Base-by-base conservation (phyloP, 352 stramenopile species). In the Halophytophthora batemanensis region DNA sequence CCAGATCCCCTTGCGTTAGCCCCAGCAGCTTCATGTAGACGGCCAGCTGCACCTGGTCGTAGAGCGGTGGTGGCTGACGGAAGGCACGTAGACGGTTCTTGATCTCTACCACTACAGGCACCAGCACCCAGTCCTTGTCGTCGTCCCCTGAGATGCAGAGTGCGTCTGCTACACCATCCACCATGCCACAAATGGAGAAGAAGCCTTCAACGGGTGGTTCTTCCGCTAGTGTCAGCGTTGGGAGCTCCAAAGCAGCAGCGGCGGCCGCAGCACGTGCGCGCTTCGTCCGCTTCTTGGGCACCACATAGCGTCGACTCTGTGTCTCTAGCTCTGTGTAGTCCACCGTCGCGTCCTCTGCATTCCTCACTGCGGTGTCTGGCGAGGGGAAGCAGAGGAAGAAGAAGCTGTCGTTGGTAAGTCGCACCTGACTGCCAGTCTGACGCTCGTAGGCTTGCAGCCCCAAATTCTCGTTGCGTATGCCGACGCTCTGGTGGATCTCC, bases 21-120 rank as follows among this genome's bases (percentile, higher is more conserved):
- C 51, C 61, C 4, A 90, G 50, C 79, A 93, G 86, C 56, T 93
- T 93, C 61, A 93, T 82, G 55, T 93, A 93, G 18, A 93, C 66
- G 14, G 77, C 79, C 56, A 90, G 73, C 42, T 93, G 82, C 17
- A 93, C 80, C 23, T 85, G 69, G 46, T 93, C 82, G 47, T 90
- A 70, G 13, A 92, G 66, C 6, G 77, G 82, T 2, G 70, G 77
- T 4, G 74, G 78, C 8, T 76, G 58, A 6, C 69, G 68, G 43
- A 92, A 87, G 33, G 66, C 64, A 25, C 69, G 66, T 56, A 92
- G 53, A 15, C 82, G 77, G 58, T 90, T 92, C 56, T 92, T 92
- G 15, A 92, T 69, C 47, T 92, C 82, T 12, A 92, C 66, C 23
- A 92, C 64, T 7, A 88, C 73, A 6, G 71, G 77, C 14, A 64